Evolutionary conservation across 2,329 filamentous ascomycete species (phyloP).

Genomic region (Colletotrichum sp.): DNA sequence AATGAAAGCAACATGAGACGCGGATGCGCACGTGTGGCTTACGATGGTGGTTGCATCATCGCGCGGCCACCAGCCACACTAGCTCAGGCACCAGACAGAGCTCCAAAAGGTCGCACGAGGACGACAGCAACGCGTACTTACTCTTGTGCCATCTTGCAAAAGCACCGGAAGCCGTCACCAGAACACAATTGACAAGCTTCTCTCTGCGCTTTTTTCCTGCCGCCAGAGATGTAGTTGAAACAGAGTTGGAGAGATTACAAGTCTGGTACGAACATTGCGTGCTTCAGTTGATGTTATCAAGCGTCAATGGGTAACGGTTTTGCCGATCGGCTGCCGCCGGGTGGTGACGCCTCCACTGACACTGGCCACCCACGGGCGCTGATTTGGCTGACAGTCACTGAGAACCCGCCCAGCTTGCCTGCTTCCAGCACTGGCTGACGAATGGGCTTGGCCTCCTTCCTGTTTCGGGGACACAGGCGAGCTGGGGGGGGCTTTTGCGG

Average conservation of each 20-base stretch:
- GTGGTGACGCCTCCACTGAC: not conserved
- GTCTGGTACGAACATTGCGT: slow-evolving; percentile 6
- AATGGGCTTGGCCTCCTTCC: slow-evolving; percentile 9
- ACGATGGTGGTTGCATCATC: slow-evolving; percentile 16
- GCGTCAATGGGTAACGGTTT: slow-evolving; percentile 6
- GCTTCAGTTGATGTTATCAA: slow-evolving; percentile 19
- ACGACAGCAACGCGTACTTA: not conserved
- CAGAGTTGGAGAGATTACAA: slow-evolving; percentile 6
- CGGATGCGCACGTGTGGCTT: slow-evolving; percentile 13
- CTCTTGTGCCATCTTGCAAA: slow-evolving; percentile 13
- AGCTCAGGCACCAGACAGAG: not conserved
- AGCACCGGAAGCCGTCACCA: not conserved
- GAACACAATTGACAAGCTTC: not conserved
- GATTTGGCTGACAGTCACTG: not conserved
- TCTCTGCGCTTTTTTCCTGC: not conserved
- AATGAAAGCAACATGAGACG: not conserved
- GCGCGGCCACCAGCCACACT: slow-evolving; percentile 12
- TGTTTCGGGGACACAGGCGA: slow-evolving; percentile 7
- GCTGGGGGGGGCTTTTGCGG: not conserved
- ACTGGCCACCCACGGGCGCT: not conserved
- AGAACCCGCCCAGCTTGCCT: not conserved
- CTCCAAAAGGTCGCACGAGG: not conserved
- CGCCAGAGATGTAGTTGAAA: slow-evolving; percentile 15
- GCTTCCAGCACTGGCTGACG: not conserved
- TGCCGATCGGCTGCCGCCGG: slow-evolving; percentile 17